phyloP scores from a whole-genome alignment of 2,329 filamentous ascomycete genomes.

The Tolypocladium album region DNA sequence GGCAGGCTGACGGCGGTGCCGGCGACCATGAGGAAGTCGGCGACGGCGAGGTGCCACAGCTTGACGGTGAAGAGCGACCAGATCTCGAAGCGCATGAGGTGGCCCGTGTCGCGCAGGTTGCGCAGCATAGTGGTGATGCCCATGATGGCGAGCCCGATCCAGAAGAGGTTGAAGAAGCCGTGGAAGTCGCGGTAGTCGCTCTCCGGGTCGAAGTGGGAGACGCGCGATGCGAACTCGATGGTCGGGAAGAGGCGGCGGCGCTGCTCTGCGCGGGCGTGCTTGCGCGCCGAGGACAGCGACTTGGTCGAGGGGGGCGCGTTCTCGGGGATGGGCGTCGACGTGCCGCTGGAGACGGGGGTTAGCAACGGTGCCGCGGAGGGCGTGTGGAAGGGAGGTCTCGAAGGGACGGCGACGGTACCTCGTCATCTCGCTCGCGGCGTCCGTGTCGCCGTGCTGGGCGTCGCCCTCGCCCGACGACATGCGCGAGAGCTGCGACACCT shows the following conservation, averaged over 20 bases:
- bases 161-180: slow-evolving; percentile 97
- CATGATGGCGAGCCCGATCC: slow-evolving; percentile 96
- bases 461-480: slow-evolving; percentile 22
- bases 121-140: slow-evolving; percentile 86
- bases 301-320: slow-evolving; percentile 91
- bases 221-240: slow-evolving; percentile 78
- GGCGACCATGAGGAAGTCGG: slow-evolving; percentile 75
- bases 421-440: slow-evolving; percentile 29
- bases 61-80: slow-evolving; percentile 85
- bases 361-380: neutral
- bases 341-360: slow-evolving; percentile 44
- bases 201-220: slow-evolving; percentile 89
- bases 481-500: slow-evolving; percentile 32
- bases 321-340: slow-evolving; percentile 71
- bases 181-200: slow-evolving; percentile 92
- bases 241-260: slow-evolving; percentile 82
- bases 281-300: slow-evolving; percentile 74
- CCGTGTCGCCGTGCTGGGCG: slow-evolving; percentile 23
- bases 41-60: slow-evolving; percentile 74
- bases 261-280: slow-evolving; percentile 71
- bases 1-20: slow-evolving; percentile 63
- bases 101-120: slow-evolving; percentile 89
- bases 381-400: neutral
- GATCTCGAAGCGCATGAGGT: slow-evolving; percentile 73
- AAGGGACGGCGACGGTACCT: slow-evolving; percentile 18